Conservation (phyloP, 2,329 filamentous ascomycete species). For the Fusarium citri region DNA sequence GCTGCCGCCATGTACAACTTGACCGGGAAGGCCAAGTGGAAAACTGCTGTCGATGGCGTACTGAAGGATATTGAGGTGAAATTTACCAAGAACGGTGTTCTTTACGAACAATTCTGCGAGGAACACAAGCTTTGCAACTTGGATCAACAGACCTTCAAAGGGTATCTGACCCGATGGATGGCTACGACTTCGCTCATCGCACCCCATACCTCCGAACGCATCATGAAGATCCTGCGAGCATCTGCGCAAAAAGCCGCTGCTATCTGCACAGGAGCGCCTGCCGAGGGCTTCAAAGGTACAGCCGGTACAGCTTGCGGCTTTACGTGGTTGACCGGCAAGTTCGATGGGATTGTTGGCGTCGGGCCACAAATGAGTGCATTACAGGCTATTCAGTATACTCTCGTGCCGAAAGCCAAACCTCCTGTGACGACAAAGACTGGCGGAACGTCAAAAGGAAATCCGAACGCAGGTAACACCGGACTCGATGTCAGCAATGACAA, state of each 20-base stretch:
- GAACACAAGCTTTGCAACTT: slow-evolving; percentile 69
- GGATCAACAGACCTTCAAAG: slow-evolving; percentile 82
- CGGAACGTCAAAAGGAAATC: slow-evolving; percentile 67
- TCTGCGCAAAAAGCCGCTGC: slow-evolving; percentile 64
- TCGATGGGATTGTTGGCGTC: slow-evolving; percentile 71
- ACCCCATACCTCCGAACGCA: slow-evolving; percentile 61
- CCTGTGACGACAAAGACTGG: slow-evolving; percentile 67
- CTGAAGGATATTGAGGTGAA: slow-evolving; percentile 61
- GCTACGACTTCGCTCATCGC: slow-evolving; percentile 66
- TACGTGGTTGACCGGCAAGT: slow-evolving; percentile 67
- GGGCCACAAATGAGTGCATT: slow-evolving; percentile 78
- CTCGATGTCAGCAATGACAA: slow-evolving; percentile 45
- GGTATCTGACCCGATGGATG: slow-evolving; percentile 78
- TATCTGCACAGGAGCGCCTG: slow-evolving; percentile 61
- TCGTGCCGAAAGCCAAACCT: slow-evolving; percentile 56
- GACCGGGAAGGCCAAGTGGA: slow-evolving; percentile 65
- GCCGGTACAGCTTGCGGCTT: slow-evolving; percentile 75
- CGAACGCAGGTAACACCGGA: slow-evolving; percentile 56
- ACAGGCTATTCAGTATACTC: slow-evolving; percentile 70
- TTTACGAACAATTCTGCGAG: slow-evolving; percentile 77
- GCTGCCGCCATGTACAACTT: slow-evolving; percentile 71
- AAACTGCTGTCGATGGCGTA: slow-evolving; percentile 68
- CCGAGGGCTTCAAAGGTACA: slow-evolving; percentile 59
- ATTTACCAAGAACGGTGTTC: slow-evolving; percentile 66
- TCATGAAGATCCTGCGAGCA: slow-evolving; percentile 62